A percentile compares a stretch with the other conserved stretches of the same genome.
phyloP scores from a whole-genome alignment of 805 yeast species.

The Myxozyma neglecta region DNA sequence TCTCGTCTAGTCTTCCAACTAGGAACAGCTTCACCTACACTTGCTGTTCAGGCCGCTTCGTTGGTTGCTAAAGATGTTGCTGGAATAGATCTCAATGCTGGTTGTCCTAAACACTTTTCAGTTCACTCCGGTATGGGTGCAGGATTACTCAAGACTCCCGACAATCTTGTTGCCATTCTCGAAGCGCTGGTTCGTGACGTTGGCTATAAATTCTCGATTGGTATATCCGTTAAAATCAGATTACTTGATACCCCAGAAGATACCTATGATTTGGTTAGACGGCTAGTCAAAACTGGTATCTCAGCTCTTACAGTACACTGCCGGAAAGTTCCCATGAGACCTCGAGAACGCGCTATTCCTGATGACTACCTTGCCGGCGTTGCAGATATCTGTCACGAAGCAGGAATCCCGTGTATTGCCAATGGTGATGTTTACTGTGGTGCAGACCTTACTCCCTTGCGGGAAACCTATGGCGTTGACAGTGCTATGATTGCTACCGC shows the following conservation, averaged over 20 bases:
- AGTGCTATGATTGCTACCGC: conserved; percentile 94
- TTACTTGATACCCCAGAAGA: conserved; percentile 63
- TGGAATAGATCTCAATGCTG: conserved; percentile 92
- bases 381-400: conserved; percentile 57
- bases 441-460: conserved; percentile 55
- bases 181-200: conserved; percentile 69
- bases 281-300: conserved; percentile 75
- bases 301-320: conserved; percentile 87
- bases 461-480: conserved; percentile 53
- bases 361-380: conserved; percentile 60
- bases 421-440: conserved; percentile 73
- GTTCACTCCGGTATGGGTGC: conserved; percentile 98
- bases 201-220: conserved; percentile 72
- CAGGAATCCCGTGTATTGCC: conserved; percentile 69
- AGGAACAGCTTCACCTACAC: conserved; percentile 79
- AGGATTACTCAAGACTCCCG: conserved; percentile 81
- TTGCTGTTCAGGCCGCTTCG: conserved; percentile 86
- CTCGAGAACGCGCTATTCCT: conserved; percentile 74
- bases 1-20: conserved; percentile 79
- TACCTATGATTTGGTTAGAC: conserved; percentile 59
- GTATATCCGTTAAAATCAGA: conserved; percentile 89
- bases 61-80: conserved; percentile 81
- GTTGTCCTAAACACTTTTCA: conserved; percentile 96
- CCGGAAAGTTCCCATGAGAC: conserved; percentile 82
- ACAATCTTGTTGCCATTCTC: conserved; percentile 67